Evolutionary conservation across 2,329 filamentous ascomycete genomes (phyloP).

Genomic region (Chrysosporium keratinophilum): DNA sequence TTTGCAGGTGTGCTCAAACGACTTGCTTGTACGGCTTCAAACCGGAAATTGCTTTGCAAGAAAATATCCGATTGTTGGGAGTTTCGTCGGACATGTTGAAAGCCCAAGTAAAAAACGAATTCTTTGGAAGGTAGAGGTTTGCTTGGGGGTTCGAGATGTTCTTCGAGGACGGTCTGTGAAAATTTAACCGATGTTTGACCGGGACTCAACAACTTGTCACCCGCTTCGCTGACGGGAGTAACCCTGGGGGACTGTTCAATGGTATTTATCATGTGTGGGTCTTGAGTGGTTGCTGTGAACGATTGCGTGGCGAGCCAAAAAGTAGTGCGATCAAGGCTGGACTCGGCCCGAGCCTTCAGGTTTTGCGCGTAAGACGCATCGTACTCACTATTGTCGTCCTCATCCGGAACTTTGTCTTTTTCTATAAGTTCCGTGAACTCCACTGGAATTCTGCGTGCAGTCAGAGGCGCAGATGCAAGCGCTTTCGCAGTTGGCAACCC

Average conservation of each 20-base stretch:
- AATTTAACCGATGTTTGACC: conserved; percentile 24
- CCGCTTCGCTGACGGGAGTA: neutral
- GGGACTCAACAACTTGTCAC: neutral
- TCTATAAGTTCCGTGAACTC: conserved; percentile 26
- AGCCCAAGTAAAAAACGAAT: conserved; percentile 79
- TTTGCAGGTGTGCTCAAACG: conserved; percentile 61
- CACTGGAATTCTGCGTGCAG: conserved; percentile 47
- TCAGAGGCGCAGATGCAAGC: conserved; percentile 52
- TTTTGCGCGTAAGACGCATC: conserved; percentile 66
- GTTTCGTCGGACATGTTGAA: conserved; percentile 54
- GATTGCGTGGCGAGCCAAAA: conserved; percentile 78
- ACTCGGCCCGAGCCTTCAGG: conserved; percentile 57
- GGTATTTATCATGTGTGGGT: neutral
- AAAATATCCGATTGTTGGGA: conserved; percentile 64
- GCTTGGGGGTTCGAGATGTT: conserved; percentile 23
- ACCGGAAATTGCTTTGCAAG: conserved; percentile 71
- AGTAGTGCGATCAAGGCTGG: conserved; percentile 74
- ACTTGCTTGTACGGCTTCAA: conserved; percentile 77
- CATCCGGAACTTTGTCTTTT: conserved; percentile 21
- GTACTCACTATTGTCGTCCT: conserved; percentile 46
- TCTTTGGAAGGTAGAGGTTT: conserved; percentile 44
- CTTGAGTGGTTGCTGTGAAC: conserved; percentile 39
- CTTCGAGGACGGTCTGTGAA: conserved; percentile 28
- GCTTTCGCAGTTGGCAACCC: conserved; percentile 30
- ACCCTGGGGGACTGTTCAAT: neutral